Conservation (phyloP, 768 basidiomycete genomes). For the Suillus spraguei region DNA sequence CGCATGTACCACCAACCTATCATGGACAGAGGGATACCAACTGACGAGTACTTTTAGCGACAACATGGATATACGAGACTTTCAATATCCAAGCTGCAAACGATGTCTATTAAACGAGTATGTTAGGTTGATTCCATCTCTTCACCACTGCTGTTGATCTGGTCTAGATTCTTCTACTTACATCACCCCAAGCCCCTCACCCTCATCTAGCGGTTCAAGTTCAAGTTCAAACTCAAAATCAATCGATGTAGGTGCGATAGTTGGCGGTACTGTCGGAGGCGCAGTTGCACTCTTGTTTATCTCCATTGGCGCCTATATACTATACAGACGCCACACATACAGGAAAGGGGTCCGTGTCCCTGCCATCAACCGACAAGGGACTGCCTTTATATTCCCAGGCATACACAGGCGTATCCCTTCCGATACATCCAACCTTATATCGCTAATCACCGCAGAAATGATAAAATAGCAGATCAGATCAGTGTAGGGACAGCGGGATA, state of each 20-base stretch:
- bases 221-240: slow-evolving; percentile 10
- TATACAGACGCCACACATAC: slow-evolving; percentile 17
- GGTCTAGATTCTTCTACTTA: background rate
- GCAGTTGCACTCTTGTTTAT: slow-evolving; percentile 19
- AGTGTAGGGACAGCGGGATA: too few relatives aligned
- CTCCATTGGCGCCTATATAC: slow-evolving; percentile 14
- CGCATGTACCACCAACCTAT: background rate
- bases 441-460: too few relatives aligned
- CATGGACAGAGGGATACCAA: background rate
- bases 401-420: slow-evolving; percentile 18
- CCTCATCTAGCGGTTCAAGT: slow-evolving; percentile 8
- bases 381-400: background rate
- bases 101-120: slow-evolving; percentile 8
- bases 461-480: too few relatives aligned
- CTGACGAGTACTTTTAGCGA: slow-evolving; percentile 31
- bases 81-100: slow-evolving; percentile 35
- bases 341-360: background rate
- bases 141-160: background rate
- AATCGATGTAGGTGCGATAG: slow-evolving; percentile 21
- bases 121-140: slow-evolving; percentile 14
- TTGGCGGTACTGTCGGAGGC: slow-evolving; percentile 28
- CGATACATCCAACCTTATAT: slow-evolving; percentile 11
- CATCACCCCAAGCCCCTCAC: background rate
- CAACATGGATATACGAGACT: slow-evolving; percentile 30
- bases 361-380: background rate